Conservation (phyloP, 2,329 filamentous ascomycete genomes). For the Talaromyces sp. region DNA sequence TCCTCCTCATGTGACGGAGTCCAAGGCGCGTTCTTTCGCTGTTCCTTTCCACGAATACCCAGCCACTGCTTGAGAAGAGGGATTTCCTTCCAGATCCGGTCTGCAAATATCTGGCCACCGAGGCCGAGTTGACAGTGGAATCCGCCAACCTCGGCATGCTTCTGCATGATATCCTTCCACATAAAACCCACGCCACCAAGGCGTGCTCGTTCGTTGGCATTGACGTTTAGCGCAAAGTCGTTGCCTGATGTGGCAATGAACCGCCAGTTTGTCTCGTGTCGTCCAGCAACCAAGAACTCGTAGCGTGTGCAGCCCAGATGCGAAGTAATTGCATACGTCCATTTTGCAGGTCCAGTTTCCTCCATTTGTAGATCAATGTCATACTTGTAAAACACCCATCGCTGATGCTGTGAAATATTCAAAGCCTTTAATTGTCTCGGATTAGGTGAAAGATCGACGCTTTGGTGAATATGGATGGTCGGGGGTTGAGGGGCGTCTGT, state of each 20-base stretch:
- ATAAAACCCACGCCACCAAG: conserved; percentile 88
- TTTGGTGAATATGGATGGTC: conserved; percentile 92
- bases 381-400: conserved; percentile 95
- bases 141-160: conserved; percentile 91
- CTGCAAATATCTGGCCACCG: conserved; percentile 92
- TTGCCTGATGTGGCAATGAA: conserved; percentile 96
- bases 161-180: conserved; percentile 99
- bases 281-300: conserved; percentile 90
- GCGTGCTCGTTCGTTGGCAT: conserved; percentile 75
- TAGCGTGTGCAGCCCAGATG: conserved; percentile 97
- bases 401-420: conserved; percentile 80
- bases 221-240: conserved; percentile 86
- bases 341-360: conserved; percentile 69
- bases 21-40: conserved; percentile 84
- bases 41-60: conserved; percentile 85
- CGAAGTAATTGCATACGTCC: conserved; percentile 97
- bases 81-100: conserved; percentile 93
- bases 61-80: conserved; percentile 93
- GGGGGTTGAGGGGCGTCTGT: conserved; percentile 88
- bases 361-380: conserved; percentile 87
- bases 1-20: conserved; percentile 94
- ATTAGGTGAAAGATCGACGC: conserved; percentile 84
- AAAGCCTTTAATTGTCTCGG: conserved; percentile 78
- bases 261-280: conserved; percentile 85
- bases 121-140: conserved; percentile 92